Evolutionary conservation across 2,329 filamentous ascomycete species (phyloP), one percentile per base, ranked within the genome.

Genomic region (Cercospora nicotianae): DNA sequence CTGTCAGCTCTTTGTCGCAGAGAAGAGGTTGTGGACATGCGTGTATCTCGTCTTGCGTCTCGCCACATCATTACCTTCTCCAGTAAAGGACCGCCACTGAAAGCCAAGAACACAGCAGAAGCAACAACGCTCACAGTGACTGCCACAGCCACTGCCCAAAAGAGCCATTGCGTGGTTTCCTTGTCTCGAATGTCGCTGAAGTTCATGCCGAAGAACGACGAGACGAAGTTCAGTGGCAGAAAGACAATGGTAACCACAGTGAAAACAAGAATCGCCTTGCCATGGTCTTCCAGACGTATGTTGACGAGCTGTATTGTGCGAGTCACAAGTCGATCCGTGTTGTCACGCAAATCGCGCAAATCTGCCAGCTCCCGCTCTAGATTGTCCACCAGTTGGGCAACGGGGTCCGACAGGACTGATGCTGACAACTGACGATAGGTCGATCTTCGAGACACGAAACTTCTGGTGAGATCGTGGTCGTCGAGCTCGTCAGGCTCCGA

Each of bases 181-280:
- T 81, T 80, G 60, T 81, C 70, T 23, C 80, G 71, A 20, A 82
- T 80, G 55, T 82, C 81, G 0, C 71, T 68, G 45, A 79, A 77
- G 65, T 82, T 82, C 80, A 82, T 81, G 18, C 81, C 81, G 61
- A 82, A 81, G 72, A 81, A 82, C 10, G 76, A 79, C 0, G 79
- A 78, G 10, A 82, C 76, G 70, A 82, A 83, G 9, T 79, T 81
- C 6, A 82, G 72, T 0, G 81, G 80, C 9, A 83, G 76, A 57
- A 82, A 82, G 48, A 82, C 75, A 63, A 81, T 79, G 0, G 81
- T 82, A 33, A 82, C 79, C 36, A 82, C 79, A 5, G 80, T 82
- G 69, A 82, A 82, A 18, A 82, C 78, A 1, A 82, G 67, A 48
- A 82, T 82, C 0, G 80, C 80, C 72, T 81, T 81, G 5, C 80